Evolutionary conservation across 176 grass and related monocot species (phyloP).

Genomic region (Tillandsia fasciculata): DNA sequence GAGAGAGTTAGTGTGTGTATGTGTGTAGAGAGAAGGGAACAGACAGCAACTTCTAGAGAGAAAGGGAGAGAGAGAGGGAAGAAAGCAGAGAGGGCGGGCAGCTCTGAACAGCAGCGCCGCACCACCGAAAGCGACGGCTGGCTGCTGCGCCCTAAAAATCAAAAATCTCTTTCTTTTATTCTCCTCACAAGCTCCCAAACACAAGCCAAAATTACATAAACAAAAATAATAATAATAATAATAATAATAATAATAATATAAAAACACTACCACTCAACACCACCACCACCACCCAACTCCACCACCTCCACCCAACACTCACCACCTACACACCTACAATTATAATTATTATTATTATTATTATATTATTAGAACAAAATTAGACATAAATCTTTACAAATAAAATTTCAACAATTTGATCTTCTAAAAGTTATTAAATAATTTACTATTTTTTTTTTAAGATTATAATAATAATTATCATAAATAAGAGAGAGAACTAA

Average conservation of each 20-base stretch:
- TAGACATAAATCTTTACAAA: no score
- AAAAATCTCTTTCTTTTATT: constrained; percentile 12
- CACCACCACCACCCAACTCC: not conserved
- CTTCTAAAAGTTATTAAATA: no score
- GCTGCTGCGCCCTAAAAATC: constrained; percentile 24
- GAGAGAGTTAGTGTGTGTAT: no score
- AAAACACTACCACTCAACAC: not conserved
- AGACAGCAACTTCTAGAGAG: not conserved
- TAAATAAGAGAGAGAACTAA: constrained; percentile 8
- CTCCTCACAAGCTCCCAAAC: constrained; percentile 10
- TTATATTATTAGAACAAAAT: no score
- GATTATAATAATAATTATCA: constrained; percentile 11
- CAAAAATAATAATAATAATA: no score
- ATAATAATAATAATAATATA: no score
- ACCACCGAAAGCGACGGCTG: constrained; percentile 53
- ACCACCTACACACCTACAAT: not conserved
- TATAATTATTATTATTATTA: not conserved
- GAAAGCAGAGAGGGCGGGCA: not conserved
- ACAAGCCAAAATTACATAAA: not conserved
- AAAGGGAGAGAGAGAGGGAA: not conserved
- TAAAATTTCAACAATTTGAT: no score
- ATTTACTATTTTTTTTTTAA: not conserved
- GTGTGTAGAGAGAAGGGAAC: not conserved
- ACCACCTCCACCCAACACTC: constrained; percentile 12
- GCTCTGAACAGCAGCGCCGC: constrained; percentile 36